Evolutionary conservation across 441 rosid genomes (phyloP), one percentile per base, ranked within the genome.

Genomic region (Eruca vesicaria): DNA sequence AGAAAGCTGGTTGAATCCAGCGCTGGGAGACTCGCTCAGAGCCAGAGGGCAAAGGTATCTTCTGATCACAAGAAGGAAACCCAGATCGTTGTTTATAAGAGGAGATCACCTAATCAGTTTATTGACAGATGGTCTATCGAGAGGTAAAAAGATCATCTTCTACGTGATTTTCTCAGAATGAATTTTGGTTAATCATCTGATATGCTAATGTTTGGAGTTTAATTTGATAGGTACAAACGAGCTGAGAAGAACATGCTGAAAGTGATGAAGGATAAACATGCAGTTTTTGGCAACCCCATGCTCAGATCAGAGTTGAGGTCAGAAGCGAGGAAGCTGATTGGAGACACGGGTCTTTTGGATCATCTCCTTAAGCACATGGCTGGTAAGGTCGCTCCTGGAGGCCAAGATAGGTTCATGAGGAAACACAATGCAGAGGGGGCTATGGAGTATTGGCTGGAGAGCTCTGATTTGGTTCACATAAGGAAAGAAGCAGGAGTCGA

Each of bases 351-450:
- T 72, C 81, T 96, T 16, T 69, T 94, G 69, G 98, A 96, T 73
- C 98, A 96, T 85, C 74, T 96, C 83, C 84, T 94, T 75, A 96
- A 96, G 84, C 98, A 96, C 80, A 96, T 96, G 99, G 87, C 97
- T 0, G 98, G 97, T 69, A 92, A 90, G 79, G 90, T 90, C 69
- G 97, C 97, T 3, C 98, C 99, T 4, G 98, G 97, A 0, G 96
- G 96, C 18, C 83, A 78, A 78, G 92, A 87, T 16, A 85, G 99
- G 86, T 96, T 96, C 75, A 86, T 86, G 81, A 84, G 99, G 83
- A 71, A 90, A 71, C 99, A 96, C 79, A 96, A 94, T 70, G 88
- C 98, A 6, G 94, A 94, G 57, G 99, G 98, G 0, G 98, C 96
- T 28, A 92, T 96, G 98, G 98, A 94, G 86, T 94, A 94, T 73